Conservation (phyloP, 2,329 filamentous ascomycete genomes). For the Pyrenochaeta sp. region DNA sequence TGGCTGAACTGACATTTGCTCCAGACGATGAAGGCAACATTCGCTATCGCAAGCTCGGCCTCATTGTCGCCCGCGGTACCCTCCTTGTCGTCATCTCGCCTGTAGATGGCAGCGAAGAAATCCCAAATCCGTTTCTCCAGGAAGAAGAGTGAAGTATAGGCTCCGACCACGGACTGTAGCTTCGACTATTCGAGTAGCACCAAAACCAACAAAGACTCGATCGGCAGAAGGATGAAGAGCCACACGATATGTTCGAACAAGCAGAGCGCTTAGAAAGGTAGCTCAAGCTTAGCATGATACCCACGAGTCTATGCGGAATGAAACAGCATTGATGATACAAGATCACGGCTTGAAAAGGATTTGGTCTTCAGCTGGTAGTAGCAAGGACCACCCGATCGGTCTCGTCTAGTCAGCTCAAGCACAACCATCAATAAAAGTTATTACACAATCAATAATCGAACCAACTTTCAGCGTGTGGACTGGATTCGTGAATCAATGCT, state of each 20-base stretch:
- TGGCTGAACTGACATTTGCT: slow-evolving; percentile 3
- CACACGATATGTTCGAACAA: background rate
- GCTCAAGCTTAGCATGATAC: slow-evolving; percentile 5
- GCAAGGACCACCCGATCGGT: background rate
- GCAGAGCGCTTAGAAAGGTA: background rate
- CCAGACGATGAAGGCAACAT: slow-evolving; percentile 93
- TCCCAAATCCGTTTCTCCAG: slow-evolving; percentile 89
- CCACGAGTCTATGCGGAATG: slow-evolving; percentile 6
- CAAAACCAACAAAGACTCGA: background rate
- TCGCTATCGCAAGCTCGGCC: slow-evolving; percentile 78
- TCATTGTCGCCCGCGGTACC: slow-evolving; percentile 89
- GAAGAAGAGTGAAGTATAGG: slow-evolving; percentile 57
- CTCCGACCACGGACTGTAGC: background rate
- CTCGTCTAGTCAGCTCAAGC: background rate
- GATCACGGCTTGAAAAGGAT: background rate
- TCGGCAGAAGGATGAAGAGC: background rate
- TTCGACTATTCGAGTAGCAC: background rate
- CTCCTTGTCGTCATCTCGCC: slow-evolving; percentile 92
- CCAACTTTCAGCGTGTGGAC: background rate
- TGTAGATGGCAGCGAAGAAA: slow-evolving; percentile 93
- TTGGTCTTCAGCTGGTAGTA: background rate
- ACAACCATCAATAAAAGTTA: background rate
- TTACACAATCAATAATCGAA: background rate
- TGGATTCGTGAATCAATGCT: too few species aligned
- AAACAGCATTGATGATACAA: background rate